Conservation (phyloP, 2,329 filamentous ascomycete species). For the Rachicladosporium sp. region DNA sequence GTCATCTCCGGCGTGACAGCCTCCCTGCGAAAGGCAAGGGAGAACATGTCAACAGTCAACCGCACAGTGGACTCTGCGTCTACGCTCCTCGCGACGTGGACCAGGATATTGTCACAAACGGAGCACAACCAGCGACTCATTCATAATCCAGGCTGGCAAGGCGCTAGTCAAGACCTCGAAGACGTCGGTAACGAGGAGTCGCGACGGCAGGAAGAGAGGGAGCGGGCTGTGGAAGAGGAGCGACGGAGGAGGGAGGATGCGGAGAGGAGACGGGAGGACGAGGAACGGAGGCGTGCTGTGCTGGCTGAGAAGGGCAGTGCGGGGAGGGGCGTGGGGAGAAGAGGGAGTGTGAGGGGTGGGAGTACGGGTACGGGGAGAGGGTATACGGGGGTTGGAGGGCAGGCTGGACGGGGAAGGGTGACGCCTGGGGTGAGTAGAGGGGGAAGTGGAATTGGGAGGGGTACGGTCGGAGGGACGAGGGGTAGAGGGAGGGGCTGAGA, state of each 20-base stretch:
- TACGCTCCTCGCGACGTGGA: constrained; percentile 87
- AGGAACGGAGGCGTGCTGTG: too few relatives aligned
- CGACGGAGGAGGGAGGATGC: constrained; percentile 43
- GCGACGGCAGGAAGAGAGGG: constrained; percentile 61
- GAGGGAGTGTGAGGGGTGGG: constrained; percentile 15
- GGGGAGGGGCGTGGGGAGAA: constrained; percentile 23
- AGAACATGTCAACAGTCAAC: constrained; percentile 75
- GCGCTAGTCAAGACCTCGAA: constrained; percentile 72
- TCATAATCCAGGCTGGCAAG: constrained; percentile 78
- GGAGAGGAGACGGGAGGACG: constrained; percentile 42
- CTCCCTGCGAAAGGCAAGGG: constrained; percentile 58
- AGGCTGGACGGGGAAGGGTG: constrained; percentile 42
- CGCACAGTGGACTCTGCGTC: constrained; percentile 79
- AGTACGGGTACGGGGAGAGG: constrained; percentile 20
- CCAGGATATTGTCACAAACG: constrained; percentile 86
- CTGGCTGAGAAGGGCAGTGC: constrained; percentile 30
- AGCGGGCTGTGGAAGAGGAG: constrained; percentile 58
- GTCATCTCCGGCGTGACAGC: constrained; percentile 69
- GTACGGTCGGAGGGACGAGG: constrained; percentile 21
- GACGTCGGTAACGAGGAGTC: constrained; percentile 73
- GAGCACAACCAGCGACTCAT: constrained; percentile 94
- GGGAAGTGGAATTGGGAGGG: constrained; percentile 33
- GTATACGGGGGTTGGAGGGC: constrained; percentile 32
- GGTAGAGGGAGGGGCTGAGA: constrained; percentile 20
- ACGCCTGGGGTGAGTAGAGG: constrained; percentile 30